Percentiles rank a stretch among this genome's conserved stretches.
phyloP scores from a whole-genome alignment of 2,329 filamentous ascomycete genomes.

The Mollisia scopiformis region DNA sequence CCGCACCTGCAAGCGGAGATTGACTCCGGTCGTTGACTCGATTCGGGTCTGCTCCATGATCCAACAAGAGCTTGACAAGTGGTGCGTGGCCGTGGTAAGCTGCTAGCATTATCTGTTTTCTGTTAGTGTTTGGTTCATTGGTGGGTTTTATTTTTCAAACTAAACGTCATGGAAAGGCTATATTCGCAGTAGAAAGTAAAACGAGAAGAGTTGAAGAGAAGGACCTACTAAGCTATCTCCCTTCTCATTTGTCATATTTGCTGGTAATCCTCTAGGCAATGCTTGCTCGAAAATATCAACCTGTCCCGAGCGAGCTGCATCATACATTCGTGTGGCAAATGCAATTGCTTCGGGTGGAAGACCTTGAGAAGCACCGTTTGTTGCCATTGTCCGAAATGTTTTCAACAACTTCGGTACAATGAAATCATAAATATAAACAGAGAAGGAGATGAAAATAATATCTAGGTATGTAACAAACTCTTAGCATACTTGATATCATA shows the following conservation, averaged over 20 bases:
- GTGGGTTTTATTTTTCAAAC: not conserved
- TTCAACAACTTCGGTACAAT: not conserved
- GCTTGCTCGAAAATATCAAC: constrained; percentile 63
- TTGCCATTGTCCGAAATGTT: constrained; percentile 2
- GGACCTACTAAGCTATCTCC: constrained; percentile 67
- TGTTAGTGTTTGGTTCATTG: not conserved
- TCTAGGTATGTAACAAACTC: no score
- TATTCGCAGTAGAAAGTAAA: not conserved
- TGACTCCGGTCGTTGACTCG: constrained; percentile 69
- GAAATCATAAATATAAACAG: not conserved
- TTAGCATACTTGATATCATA: not conserved
- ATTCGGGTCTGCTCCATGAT: constrained; percentile 68
- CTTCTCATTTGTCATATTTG: constrained; percentile 73
- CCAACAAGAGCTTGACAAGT: constrained; percentile 61
- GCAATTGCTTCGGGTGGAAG: constrained; percentile 67
- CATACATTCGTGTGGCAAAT: constrained; percentile 68
- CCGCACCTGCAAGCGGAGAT: constrained; percentile 70
- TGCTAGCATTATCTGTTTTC: constrained; percentile 76
- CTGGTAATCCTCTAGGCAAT: constrained; percentile 65
- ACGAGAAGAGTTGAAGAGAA: not conserved
- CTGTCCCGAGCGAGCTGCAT: constrained; percentile 64
- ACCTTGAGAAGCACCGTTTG: not conserved
- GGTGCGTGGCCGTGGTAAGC: constrained; percentile 69
- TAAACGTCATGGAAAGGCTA: constrained; percentile 1
- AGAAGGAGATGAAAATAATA: not conserved